These are phyloP conservation scores for Xylariaceae sp. DNA, from an alignment of 2,329 filamentous ascomycete species.

Conservation along the genomic window DNA sequence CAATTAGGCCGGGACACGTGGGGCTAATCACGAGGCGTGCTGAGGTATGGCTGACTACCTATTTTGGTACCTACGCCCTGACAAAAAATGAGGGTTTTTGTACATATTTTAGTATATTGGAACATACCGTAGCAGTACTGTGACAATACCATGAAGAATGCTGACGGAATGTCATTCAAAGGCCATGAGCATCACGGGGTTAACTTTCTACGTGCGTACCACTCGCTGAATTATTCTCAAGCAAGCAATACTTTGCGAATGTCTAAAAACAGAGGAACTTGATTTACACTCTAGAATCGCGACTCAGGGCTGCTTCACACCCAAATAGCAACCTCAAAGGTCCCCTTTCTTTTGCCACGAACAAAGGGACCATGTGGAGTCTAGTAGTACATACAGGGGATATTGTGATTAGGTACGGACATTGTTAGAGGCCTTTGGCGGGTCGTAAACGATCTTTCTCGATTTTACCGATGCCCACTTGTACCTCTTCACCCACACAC, in stretches of 20 bases:
- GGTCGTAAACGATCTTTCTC: conserved; percentile 88
- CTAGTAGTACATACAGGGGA: conserved; percentile 43
- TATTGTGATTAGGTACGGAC: conserved; percentile 52
- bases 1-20: conserved; percentile 6
- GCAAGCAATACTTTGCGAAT: conserved; percentile 33
- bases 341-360: conserved; percentile 35
- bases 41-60: neutral
- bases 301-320: conserved; percentile 39
- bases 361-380: conserved; percentile 41
- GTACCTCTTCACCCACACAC: conserved; percentile 99
- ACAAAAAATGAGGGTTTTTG: neutral
- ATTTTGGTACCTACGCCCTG: no score
- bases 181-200: conserved; percentile 20
- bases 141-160: neutral
- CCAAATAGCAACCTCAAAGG: conserved; percentile 32
- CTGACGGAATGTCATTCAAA: neutral
- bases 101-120: neutral
- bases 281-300: conserved; percentile 51
- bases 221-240: conserved; percentile 13
- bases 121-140: neutral
- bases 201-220: conserved; percentile 21
- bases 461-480: conserved; percentile 98
- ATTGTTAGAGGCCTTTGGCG: conserved; percentile 63
- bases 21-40: neutral
- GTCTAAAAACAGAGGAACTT: conserved; percentile 43